Evolutionary conservation across 306 rosid genomes (phyloP).

Genomic region (Prunus kanzakura): DNA sequence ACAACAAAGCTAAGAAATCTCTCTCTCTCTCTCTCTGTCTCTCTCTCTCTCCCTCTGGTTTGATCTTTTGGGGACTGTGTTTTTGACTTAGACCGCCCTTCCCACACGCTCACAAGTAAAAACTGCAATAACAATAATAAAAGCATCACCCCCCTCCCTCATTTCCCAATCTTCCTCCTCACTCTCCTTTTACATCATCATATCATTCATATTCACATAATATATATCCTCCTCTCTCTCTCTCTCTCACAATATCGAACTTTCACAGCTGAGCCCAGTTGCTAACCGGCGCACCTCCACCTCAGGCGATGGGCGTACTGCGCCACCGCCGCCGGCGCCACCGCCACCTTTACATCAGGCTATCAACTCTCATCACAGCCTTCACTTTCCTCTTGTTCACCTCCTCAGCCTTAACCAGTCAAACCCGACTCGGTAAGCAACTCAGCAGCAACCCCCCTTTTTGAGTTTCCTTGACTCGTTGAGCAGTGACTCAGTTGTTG

Average conservation of each 20-base stretch:
- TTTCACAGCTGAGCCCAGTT: background rate
- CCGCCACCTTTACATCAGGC: conserved; percentile 8
- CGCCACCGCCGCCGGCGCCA: conserved; percentile 31
- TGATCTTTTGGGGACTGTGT: conserved; percentile 21
- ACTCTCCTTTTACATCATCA: background rate
- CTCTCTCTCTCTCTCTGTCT: conserved; percentile 1
- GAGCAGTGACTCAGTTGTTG: background rate
- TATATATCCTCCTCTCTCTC: no score
- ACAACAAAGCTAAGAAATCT: conserved; percentile 21
- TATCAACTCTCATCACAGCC: conserved; percentile 37
- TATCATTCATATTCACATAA: background rate
- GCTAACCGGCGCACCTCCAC: conserved; percentile 34
- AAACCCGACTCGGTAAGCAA: conserved; percentile 41
- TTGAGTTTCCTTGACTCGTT: background rate
- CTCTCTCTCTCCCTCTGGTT: background rate
- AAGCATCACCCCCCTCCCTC: conserved; percentile 5
- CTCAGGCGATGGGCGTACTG: conserved; percentile 48
- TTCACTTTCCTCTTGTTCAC: conserved; percentile 55
- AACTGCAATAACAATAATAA: conserved; percentile 22
- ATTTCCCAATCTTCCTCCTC: background rate
- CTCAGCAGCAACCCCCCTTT: background rate
- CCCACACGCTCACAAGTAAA: conserved; percentile 36
- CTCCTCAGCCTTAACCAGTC: conserved; percentile 15
- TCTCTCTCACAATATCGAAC: no score
- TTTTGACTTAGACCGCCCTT: conserved; percentile 49